Conservation (phyloP, 202 grass and related monocot species). For the Panicum hallii region DNA sequence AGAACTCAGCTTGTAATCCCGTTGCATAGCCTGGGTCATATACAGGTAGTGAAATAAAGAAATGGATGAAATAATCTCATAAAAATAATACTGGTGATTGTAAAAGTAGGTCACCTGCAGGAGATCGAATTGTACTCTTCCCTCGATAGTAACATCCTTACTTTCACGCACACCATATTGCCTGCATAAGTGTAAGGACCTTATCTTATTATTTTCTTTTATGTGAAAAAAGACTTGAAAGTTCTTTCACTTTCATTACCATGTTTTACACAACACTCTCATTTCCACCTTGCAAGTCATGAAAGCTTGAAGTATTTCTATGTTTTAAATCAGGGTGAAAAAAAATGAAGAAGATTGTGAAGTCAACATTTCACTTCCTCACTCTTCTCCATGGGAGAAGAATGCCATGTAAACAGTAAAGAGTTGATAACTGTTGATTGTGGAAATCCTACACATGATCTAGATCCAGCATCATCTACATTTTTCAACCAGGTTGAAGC, state of each 20-base stretch:
- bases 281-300: background rate
- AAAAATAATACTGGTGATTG: conserved; percentile 18
- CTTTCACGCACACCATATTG: conserved; percentile 96
- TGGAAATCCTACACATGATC: background rate
- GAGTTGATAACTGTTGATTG: background rate
- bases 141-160: conserved; percentile 96
- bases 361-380: background rate
- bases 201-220: conserved; percentile 35
- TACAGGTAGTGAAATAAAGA: conserved; percentile 39
- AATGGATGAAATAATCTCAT: conserved; percentile 37
- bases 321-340: conserved; percentile 3
- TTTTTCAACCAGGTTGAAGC: background rate
- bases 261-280: conserved; percentile 9
- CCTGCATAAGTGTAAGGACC: conserved; percentile 55
- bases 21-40: conserved; percentile 83
- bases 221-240: conserved; percentile 19
- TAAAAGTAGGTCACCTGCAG: conserved; percentile 70
- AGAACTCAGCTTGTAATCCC: conserved; percentile 98
- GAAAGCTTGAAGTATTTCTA: conserved; percentile 38
- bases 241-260: conserved; percentile 28
- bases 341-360: conserved; percentile 10
- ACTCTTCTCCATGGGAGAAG: conserved; percentile 27
- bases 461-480: background rate
- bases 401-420: background rate
- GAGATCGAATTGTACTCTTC: conserved; percentile 98